These are phyloP conservation scores for Arthroderma sp. DNA, from an alignment of 2,329 filamentous ascomycete genomes.

Conservation along the genomic window DNA sequence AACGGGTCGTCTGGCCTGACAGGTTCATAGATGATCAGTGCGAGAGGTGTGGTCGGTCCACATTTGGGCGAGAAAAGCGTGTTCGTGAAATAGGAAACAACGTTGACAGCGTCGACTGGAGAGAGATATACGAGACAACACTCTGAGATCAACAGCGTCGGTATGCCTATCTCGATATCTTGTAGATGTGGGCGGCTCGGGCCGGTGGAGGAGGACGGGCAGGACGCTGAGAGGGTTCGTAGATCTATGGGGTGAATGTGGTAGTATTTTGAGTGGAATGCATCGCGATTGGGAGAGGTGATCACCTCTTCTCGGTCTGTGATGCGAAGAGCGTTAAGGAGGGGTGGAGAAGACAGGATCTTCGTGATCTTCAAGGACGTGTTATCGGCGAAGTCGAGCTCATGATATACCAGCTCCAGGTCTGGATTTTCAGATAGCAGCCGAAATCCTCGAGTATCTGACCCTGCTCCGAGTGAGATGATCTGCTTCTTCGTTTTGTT, in stretches of 20 bases:
- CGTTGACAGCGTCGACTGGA: constrained; percentile 48
- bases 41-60: constrained; percentile 37
- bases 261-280: constrained; percentile 38
- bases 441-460: constrained; percentile 78
- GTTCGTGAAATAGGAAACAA: constrained; percentile 53
- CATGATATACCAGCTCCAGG: constrained; percentile 61
- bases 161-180: constrained; percentile 46
- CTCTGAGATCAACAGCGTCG: constrained; percentile 82
- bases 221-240: constrained; percentile 40
- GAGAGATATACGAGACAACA: constrained; percentile 89
- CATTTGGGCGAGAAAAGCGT: constrained; percentile 32
- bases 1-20: constrained; percentile 75
- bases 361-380: constrained; percentile 51
- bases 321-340: constrained; percentile 24
- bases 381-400: constrained; percentile 76
- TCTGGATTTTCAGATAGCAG: constrained; percentile 43
- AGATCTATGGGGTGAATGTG: constrained; percentile 58
- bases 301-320: constrained; percentile 20
- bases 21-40: constrained; percentile 75
- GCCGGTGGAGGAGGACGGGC: constrained; percentile 8
- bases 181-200: constrained; percentile 23
- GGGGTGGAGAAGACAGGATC: constrained; percentile 25
- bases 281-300: constrained; percentile 30
- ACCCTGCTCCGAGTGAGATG: constrained; percentile 83
- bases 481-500: constrained; percentile 53